Evolutionary conservation across 1,139 yeast species (phyloP).

Genomic region (Yamadazyma blattariae): DNA sequence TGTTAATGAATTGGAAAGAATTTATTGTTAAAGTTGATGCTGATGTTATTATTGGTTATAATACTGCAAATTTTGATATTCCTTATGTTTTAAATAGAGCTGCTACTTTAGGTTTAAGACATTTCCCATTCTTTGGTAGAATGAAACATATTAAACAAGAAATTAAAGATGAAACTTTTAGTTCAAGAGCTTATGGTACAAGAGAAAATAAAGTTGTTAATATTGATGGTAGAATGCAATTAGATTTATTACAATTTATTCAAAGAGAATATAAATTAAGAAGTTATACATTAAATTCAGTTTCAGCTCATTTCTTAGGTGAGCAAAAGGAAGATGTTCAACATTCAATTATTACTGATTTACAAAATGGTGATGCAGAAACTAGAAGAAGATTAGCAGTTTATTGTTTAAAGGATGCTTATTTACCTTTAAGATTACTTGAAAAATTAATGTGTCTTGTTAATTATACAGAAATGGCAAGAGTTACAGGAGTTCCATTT

Average conservation of each 20-base stretch:
- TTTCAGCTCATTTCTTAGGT: conserved; percentile 87
- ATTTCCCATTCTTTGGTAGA: conserved; percentile 88
- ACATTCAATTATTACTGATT: conserved; percentile 90
- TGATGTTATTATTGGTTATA: conserved; percentile 95
- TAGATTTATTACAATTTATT: conserved; percentile 87
- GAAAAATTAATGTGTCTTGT: conserved; percentile 96
- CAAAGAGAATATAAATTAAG: conserved; percentile 94
- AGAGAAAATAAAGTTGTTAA: conserved; percentile 89
- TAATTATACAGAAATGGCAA: conserved; percentile 98
- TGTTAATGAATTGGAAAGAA: conserved; percentile 83
- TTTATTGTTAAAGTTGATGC: conserved; percentile 86
- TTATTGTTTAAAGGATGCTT: conserved; percentile 95
- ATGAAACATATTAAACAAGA: conserved; percentile 67
- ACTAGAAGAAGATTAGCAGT: conserved; percentile 95
- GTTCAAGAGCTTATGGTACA: conserved; percentile 95
- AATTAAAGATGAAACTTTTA: conserved; percentile 75
- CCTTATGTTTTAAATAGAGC: conserved; percentile 93
- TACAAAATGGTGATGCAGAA: conserved; percentile 89
- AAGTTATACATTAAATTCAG: conserved; percentile 93
- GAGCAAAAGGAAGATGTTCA: conserved; percentile 99
- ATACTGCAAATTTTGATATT: conserved; percentile 89
- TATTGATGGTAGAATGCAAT: conserved; percentile 93
- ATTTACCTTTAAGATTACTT: conserved; percentile 78
- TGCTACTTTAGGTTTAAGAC: conserved; percentile 57
- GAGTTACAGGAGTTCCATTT: conserved; percentile 98